Base-by-base conservation (phyloP, 108 stramenopile species). In the Pseudonitzschia pungens region DNA sequence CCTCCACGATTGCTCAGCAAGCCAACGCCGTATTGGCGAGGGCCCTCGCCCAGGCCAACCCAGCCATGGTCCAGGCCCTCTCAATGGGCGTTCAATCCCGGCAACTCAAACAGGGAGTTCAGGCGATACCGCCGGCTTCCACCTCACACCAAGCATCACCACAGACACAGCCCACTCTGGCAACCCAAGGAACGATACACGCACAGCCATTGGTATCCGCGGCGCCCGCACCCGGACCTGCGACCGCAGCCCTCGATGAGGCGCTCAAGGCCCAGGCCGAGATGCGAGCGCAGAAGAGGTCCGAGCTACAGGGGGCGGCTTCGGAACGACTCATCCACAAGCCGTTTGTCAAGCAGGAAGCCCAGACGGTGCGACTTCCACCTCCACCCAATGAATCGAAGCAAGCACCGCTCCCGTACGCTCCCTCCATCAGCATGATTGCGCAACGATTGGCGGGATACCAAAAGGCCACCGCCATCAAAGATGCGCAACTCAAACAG, bases 391-490 rank as follows among this genome's bases (percentile, higher is more conserved):
- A n/a, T n/a, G 24, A 54, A 6, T 36, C 45, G 54, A 55, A 55
- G 54, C 60, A 62, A 33, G 32, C 33, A 9, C 54, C 54, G 14
- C 12, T 62, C 4, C 60, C 60, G 5, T 62, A 62, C 60, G 60
- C 60, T n/a, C 60, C 60, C 8, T 62, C 60, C 8, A 62, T 62
- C 36, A 62, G 60, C 36, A 62, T 62, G 60, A 62, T 62, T 40
- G 60, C 60, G 32, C 7, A 26, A 42, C 60, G 60, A 33, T 62
- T 62, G 22, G 32, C 29, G 2, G 60, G 60, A 40, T 62, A 62
- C 36, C 32, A 62, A 18, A 33, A 41, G 14, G 60, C 60, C 2
- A 33, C 60, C 32, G n/a, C 60, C 32, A 29, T 29, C n/a, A 62
- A 29, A 62, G 60, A 62, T 10, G 31, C 27, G 60, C 29, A 40